Base-by-base conservation (phyloP, 1,139 yeast species). In the Geotrichum candidum region DNA sequence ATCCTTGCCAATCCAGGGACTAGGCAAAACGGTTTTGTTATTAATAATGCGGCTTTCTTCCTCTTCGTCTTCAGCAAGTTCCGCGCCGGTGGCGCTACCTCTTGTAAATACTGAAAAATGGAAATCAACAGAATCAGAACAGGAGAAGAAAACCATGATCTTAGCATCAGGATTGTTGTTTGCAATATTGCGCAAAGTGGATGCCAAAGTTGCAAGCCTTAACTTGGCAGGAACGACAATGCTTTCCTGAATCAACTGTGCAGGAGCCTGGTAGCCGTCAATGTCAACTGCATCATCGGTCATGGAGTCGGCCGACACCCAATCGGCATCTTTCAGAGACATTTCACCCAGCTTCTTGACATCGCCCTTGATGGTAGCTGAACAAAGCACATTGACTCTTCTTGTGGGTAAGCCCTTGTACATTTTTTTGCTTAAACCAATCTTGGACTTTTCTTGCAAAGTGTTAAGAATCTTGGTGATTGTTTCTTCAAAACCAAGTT, bases 121-220 rank as follows among this genome's bases (percentile, higher is more conserved):
- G 77, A 88, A 94, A 68, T 94, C 91, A 27, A 95, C 98, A 15
- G 97, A 88, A 71, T 94, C 98, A 0, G 98, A 86, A 76, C 99
- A 94, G 9, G 97, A 88, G 67, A 91, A 82, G 73, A 94, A 94
- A 0, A 95, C 92, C 72, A 94, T 87, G 0, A 94, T 84, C 69
- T 90, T 83, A 1, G 81, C 57, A 22, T 69, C 68, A 1, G 74
- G 72, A 3, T 75, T 70, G 13, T 69, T 72, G 18, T 69, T 66
- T 1, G 83, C 78, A 11, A 85, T 74, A 35, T 80, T 78, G 69
- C 82, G 83, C 64, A 94, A 77, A 6, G 80, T 72, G 1, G 89
- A 91, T 23, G 89, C 85, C 53, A 94, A 75, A 0, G 97, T 82
- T 0, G 94, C 98, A 38, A 91, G 78, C 65, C 99, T 79, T 66